Evolutionary conservation across 495 filamentous ascomycete species (phyloP), one percentile per base, ranked within the genome.

Genomic region (Podospora anserina): DNA sequence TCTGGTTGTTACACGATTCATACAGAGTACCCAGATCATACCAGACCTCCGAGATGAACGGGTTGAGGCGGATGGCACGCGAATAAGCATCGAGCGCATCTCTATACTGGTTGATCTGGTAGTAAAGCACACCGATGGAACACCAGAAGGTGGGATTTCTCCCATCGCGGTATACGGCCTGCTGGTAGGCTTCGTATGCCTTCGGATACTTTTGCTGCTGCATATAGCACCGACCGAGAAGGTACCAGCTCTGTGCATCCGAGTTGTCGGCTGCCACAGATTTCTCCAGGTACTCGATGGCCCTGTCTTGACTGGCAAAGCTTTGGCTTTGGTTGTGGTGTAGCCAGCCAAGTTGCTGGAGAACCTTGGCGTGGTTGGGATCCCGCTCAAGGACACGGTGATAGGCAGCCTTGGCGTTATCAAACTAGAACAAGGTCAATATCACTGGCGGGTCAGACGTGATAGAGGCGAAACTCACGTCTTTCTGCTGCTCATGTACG

Each of bases 91-190:
- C 95, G 63, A 99, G 87, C 19, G 95, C 95, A 84, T 99, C 95
- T 63, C 95, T 89, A 78, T 99, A 99, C 84, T 99, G 95, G 78
- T 99, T 99, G 83, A 99, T 99, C 81, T 99, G 95, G 81, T 98
- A 99, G 77, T 99, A 99, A 53, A 99, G 87, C 19, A 99, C 95
- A 76, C 95, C 95, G 77, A 99, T 99, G 26, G 95, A 99, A 82
- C 96, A 98, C 95, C 95, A 99, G 84, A 99, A 99, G 15, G 95
- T 99, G 28, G 95, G 96, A 73, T 99, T 99, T 72, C 95, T 89
- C 26, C 96, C 96, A 76, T 99, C 95, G 65, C 95, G 92, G 76
- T 99, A 99, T 61, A 99, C 95, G 3, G 95, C 95, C 81, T 99
- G 95, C 76, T 99, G 95, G 75, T 99, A 99, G 13, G 95, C 96